These are phyloP conservation scores for Coemansia sp. DNA, from an alignment of 192 early-diverging fungal species.

Conservation along the genomic window DNA sequence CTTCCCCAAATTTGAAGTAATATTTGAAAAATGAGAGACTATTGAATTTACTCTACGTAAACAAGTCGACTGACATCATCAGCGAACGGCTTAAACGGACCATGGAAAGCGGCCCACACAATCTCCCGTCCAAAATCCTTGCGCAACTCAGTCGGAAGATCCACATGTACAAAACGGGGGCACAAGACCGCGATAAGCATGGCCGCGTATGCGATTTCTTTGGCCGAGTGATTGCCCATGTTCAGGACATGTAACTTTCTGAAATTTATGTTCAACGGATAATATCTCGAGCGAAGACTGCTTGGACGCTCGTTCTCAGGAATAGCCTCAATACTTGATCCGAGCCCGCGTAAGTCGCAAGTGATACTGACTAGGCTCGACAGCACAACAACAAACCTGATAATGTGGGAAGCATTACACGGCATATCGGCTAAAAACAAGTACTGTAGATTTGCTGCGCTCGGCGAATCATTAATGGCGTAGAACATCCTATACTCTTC, in stretches of 20 bases:
- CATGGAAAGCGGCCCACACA: background rate
- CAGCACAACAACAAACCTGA: background rate
- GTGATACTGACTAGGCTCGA: background rate
- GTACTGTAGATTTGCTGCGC: background rate
- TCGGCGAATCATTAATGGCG: background rate
- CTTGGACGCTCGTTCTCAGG: background rate
- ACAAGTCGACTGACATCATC: background rate
- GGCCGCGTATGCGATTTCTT: background rate
- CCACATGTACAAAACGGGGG: background rate
- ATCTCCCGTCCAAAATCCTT: background rate
- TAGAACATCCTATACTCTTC: background rate
- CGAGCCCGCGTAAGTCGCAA: background rate
- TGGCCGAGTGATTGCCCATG: background rate
- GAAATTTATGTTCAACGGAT: background rate
- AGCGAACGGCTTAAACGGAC: background rate
- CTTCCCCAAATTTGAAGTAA: too few relatives aligned
- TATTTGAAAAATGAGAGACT: too few relatives aligned
- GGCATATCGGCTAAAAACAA: background rate
- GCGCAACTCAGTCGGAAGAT: background rate
- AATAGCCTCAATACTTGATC: background rate
- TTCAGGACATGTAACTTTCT: background rate
- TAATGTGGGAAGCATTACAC: background rate
- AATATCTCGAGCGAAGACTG: background rate
- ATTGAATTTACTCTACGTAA: background rate
- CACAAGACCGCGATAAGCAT: background rate